Evolutionary conservation across 2,329 filamentous ascomycete genomes (phyloP).

Genomic region (Endothia cerciana): DNA sequence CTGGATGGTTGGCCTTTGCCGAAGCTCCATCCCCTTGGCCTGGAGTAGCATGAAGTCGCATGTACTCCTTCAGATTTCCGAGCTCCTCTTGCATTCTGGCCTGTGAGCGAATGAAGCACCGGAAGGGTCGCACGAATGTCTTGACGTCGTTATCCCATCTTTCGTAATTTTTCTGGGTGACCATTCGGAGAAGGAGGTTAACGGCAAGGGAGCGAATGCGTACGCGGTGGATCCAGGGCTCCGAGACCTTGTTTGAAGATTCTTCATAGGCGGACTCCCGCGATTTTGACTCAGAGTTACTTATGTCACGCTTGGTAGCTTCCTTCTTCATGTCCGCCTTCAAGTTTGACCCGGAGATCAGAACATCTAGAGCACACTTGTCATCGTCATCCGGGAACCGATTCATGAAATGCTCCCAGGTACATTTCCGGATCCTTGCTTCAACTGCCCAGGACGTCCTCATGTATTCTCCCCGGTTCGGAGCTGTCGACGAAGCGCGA

Average conservation of each 20-base stretch:
- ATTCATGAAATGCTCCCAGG: not conserved
- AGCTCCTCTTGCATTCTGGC: not conserved
- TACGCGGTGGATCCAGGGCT: not conserved
- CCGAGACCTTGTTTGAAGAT: not conserved
- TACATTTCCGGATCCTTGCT: not conserved
- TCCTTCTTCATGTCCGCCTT: not conserved
- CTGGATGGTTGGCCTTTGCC: not conserved
- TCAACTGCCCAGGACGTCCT: not conserved
- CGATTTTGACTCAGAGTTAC: not conserved
- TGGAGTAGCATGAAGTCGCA: not conserved
- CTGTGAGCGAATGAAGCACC: not conserved
- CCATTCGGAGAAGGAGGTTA: not conserved
- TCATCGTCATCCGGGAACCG: not conserved
- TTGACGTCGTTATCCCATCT: not conserved
- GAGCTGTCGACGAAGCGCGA: too few species aligned
- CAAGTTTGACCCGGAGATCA: not conserved
- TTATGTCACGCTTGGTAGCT: not conserved
- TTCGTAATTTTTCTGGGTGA: not conserved
- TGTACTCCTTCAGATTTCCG: not conserved
- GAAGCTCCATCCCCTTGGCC: not conserved
- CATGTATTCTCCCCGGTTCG: too few species aligned
- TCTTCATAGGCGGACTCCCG: not conserved
- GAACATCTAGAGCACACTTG: not conserved
- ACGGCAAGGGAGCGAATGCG: not conserved
- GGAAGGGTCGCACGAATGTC: not conserved